These are phyloP conservation scores for Aphanomyces euteiches DNA, from an alignment of 352 stramenopile species.

Conservation along the genomic window DNA sequence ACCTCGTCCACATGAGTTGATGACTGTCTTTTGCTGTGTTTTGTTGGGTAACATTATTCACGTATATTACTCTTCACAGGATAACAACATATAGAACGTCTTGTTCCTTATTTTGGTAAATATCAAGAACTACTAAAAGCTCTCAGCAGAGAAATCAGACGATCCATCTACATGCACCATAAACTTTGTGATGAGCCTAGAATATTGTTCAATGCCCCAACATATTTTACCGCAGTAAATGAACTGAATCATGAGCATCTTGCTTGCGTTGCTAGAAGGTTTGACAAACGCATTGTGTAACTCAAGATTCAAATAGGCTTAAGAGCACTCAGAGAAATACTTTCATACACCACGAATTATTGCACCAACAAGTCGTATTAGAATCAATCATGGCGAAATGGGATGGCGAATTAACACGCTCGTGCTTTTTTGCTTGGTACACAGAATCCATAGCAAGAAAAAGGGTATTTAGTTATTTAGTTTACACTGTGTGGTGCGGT, in stretches of 20 bases:
- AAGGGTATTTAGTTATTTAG: conserved; percentile 44
- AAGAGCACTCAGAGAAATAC: conserved; percentile 49
- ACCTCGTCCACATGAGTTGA: conserved; percentile 50
- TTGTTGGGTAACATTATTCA: conserved; percentile 38
- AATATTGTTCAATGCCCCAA: conserved; percentile 27
- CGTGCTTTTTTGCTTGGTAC: conserved; percentile 69
- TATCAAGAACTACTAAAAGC: conserved; percentile 48
- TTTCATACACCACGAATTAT: conserved; percentile 53
- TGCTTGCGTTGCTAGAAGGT: not conserved
- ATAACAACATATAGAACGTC: conserved; percentile 41
- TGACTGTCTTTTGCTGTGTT: conserved; percentile 56
- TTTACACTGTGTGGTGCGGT: conserved; percentile 41
- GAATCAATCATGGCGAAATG: conserved; percentile 49
- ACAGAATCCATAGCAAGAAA: conserved; percentile 53
- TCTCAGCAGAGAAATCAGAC: conserved; percentile 42
- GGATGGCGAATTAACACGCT: conserved; percentile 42
- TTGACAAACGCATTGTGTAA: conserved; percentile 5
- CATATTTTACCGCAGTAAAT: conserved; percentile 68
- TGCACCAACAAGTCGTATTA: conserved; percentile 53
- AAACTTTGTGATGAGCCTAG: not conserved
- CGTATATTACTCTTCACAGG: conserved; percentile 2
- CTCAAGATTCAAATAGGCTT: conserved; percentile 34
- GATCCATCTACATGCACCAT: conserved; percentile 43
- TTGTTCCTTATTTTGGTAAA: conserved; percentile 52
- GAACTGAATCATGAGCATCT: conserved; percentile 45